Conservation (phyloP, 139 green algal species). For the Zygnema circumcarinatum region DNA sequence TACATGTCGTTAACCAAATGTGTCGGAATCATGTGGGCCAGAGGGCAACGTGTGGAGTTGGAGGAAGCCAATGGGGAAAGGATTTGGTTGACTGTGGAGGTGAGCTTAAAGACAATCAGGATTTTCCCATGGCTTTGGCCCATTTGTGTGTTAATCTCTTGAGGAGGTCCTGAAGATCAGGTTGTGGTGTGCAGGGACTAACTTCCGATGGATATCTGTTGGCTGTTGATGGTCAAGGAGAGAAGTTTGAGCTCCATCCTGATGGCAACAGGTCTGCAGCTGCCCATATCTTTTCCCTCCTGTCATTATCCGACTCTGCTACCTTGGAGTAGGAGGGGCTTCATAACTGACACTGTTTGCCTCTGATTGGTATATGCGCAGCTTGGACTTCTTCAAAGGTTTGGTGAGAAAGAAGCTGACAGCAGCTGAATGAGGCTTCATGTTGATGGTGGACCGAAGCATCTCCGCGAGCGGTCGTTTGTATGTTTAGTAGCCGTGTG, state of each 20-base stretch:
- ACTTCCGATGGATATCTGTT: slow-evolving; percentile 36
- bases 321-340: not conserved
- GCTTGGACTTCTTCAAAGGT: slow-evolving; percentile 24
- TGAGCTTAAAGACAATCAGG: not conserved
- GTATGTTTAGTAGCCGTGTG: not conserved
- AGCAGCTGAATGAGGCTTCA: not conserved
- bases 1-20: too few species aligned
- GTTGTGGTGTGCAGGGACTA: slow-evolving; percentile 2
- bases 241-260: slow-evolving; percentile 31
- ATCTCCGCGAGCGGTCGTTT: not conserved
- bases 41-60: not conserved
- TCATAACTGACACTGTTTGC: not conserved
- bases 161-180: not conserved
- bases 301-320: not conserved
- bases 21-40: too few species aligned
- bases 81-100: not conserved
- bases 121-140: slow-evolving; percentile 2
- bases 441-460: too few species aligned
- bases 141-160: slow-evolving; percentile 6
- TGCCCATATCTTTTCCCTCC: not conserved
- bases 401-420: not conserved
- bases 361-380: not conserved
- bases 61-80: not conserved
- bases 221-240: not conserved
- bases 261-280: slow-evolving; percentile 41